Conservation (phyloP, 352 stramenopile species). For the Phytophthora meadii region DNA sequence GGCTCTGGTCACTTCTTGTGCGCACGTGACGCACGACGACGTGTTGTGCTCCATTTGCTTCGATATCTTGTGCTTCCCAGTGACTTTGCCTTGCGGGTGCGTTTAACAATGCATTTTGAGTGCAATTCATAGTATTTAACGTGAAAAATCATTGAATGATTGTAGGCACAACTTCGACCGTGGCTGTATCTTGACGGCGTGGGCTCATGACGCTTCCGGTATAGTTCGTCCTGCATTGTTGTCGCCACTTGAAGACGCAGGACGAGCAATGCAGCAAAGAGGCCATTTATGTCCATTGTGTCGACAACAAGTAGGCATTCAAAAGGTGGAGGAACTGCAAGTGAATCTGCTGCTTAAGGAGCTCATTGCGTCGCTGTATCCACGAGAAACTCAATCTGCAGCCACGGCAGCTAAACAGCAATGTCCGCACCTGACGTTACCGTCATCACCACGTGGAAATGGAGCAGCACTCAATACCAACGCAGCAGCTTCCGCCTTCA, state of each 20-base stretch:
- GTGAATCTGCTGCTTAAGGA: conserved; percentile 75
- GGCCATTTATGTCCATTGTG: conserved; percentile 72
- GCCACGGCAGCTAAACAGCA: conserved; percentile 57
- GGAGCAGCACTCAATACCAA: conserved; percentile 25
- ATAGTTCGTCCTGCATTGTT: neutral
- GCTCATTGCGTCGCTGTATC: conserved; percentile 66
- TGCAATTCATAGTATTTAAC: neutral
- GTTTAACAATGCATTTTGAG: neutral
- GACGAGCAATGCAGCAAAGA: neutral
- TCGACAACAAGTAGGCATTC: conserved; percentile 46
- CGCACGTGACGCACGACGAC: conserved; percentile 45
- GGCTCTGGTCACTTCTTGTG: neutral
- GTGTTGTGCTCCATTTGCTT: conserved; percentile 83
- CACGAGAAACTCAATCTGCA: conserved; percentile 46
- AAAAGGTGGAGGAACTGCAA: conserved; percentile 44
- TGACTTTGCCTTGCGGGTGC: conserved; percentile 74
- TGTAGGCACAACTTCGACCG: conserved; percentile 86
- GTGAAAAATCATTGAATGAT: conserved; percentile 4
- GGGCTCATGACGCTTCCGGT: conserved; percentile 44
- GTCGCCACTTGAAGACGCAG: conserved; percentile 11
- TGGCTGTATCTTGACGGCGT: conserved; percentile 75
- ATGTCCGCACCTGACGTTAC: conserved; percentile 30
- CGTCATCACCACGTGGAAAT: conserved; percentile 15
- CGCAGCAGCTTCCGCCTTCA: conserved; percentile 40
- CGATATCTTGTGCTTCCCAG: conserved; percentile 75